Evolutionary conservation across 768 basidiomycete genomes (phyloP).

Genomic region (Sarcomyxa edulis): DNA sequence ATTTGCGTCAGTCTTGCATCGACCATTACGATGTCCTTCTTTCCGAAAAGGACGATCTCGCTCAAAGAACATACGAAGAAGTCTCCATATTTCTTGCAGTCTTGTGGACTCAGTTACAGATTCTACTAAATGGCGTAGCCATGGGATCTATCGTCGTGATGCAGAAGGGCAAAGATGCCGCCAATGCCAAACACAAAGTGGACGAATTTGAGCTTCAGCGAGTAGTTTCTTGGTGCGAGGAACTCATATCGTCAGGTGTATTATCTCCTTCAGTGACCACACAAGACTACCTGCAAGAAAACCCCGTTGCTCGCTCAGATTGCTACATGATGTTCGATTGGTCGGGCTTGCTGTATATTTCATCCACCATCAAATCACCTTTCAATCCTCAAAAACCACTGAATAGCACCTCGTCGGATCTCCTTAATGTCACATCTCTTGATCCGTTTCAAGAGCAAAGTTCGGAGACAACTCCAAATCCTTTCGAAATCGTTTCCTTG

Average conservation of each 20-base stretch:
- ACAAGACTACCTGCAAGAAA: conserved; percentile 51
- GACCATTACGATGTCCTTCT: conserved; percentile 44
- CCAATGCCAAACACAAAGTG: conserved; percentile 23
- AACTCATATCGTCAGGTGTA: conserved; percentile 36
- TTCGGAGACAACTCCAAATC: conserved; percentile 25
- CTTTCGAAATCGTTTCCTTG: conserved; percentile 55
- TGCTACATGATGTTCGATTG: conserved; percentile 62
- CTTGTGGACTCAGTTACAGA: conserved; percentile 65
- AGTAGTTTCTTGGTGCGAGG: conserved; percentile 43
- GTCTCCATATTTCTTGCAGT: conserved; percentile 51
- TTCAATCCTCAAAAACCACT: conserved; percentile 17
- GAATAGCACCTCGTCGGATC: conserved; percentile 28
- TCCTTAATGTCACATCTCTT: conserved; percentile 38
- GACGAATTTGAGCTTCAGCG: conserved; percentile 61
- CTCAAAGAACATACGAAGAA: conserved; percentile 59
- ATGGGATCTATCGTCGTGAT: conserved; percentile 59
- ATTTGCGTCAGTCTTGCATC: conserved; percentile 53
- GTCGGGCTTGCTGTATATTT: conserved; percentile 58
- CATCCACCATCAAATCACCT: conserved; percentile 50
- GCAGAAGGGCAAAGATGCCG: conserved; percentile 23
- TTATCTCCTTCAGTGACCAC: conserved; percentile 39
- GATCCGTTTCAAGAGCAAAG: conserved; percentile 7
- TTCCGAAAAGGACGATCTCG: conserved; percentile 39
- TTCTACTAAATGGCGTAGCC: conserved; percentile 61
- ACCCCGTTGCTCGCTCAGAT: conserved; percentile 29